Base-by-base conservation (phyloP, 2,329 filamentous ascomycete species). In the Nemania sp. region DNA sequence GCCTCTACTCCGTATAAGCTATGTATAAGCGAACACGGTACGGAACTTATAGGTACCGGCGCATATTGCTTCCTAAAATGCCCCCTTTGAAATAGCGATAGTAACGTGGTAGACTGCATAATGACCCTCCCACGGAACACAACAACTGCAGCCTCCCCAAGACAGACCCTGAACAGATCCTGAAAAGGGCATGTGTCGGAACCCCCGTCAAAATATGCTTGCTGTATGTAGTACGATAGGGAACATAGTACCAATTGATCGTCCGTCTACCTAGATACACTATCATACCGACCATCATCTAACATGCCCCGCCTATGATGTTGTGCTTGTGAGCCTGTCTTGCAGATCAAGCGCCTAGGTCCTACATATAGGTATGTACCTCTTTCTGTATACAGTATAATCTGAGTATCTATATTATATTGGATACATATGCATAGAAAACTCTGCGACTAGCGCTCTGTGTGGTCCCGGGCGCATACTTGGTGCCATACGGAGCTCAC, bases 361-460 rank as follows among this genome's bases (percentile, higher is more conserved):
- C 15, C 6, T 45, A n/a, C n/a, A n/a, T n/a, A n/a, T n/a, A n/a
- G 41, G 47, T 51, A 51, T 3, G 8, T 26, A 27, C 22, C n/a
- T 24, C 8, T 51, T 49, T n/a, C 10, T 11, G 6, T 24, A 24
- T 24, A 24, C 22, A 15, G 22, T 49, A 22, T 43, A 53, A 13
- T 22, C 32, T 65, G 59, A 57, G 27, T 32, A 29, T 38, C 24
- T 61, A 38, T 10, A 67, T 70, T 64, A 73, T 61, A 68, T 62
- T 51, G 64, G 64, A 62, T 57, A 67, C 64, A 57, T 63, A 35
- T 56, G n/a, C n/a, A n/a, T n/a, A 67, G 70, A 67, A 65, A 71
- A 54, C 22, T 59, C 53, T 67, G 72, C 64, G 69, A 67, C 71
- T 66, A 73, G 62, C 41, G 51, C 32, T 56, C 20, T 43, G 45